Percentiles rank a stretch among this genome's conserved stretches.
These are phyloP conservation scores for Periconia sp. DNA, from an alignment of 2,329 filamentous ascomycete genomes.

Conservation along the genomic window DNA sequence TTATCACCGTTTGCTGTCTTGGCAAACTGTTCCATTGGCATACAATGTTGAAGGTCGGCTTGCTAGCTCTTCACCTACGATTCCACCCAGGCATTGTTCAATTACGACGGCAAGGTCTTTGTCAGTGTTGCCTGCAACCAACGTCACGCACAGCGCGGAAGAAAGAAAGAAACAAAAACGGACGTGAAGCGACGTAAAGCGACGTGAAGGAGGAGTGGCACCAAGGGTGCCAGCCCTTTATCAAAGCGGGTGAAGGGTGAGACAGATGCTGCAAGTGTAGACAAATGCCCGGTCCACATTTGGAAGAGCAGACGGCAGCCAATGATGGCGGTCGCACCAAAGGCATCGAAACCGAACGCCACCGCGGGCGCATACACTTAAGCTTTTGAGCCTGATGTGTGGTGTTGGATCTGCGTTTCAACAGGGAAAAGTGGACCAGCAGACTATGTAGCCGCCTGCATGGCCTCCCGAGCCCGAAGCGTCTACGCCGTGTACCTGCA, in stretches of 20 bases:
- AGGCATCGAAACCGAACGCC: conserved; percentile 43
- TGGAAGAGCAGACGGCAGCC: conserved; percentile 35
- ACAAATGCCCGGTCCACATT: conserved; percentile 25
- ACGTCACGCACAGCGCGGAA: conserved; percentile 20
- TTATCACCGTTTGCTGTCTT: too few relatives aligned
- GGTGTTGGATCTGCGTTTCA: conserved; percentile 44
- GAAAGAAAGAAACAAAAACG: conserved; percentile 20
- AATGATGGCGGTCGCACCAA: conserved; percentile 34
- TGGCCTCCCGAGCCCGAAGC: conserved; percentile 27
- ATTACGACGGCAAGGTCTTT: too few relatives aligned
- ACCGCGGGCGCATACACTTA: conserved; percentile 38
- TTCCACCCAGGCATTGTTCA: conserved; percentile 39
- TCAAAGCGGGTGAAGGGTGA: conserved; percentile 37
- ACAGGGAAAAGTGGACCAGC: conserved; percentile 28
- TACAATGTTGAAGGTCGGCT: too few relatives aligned
- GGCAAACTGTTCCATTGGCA: too few relatives aligned
- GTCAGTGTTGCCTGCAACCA: conserved; percentile 21
- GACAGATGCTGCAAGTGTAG: conserved; percentile 34
- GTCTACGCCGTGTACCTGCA: conserved; percentile 33
- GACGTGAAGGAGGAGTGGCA: conserved; percentile 14
- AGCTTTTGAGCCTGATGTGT: conserved; percentile 40
- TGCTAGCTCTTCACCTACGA: too few relatives aligned
- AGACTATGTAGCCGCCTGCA: conserved; percentile 44
- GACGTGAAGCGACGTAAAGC: conserved; percentile 22
- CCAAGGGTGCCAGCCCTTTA: conserved; percentile 27